Conservation (phyloP, 306 rosid species). For the Pachyrhizus erosus region DNA sequence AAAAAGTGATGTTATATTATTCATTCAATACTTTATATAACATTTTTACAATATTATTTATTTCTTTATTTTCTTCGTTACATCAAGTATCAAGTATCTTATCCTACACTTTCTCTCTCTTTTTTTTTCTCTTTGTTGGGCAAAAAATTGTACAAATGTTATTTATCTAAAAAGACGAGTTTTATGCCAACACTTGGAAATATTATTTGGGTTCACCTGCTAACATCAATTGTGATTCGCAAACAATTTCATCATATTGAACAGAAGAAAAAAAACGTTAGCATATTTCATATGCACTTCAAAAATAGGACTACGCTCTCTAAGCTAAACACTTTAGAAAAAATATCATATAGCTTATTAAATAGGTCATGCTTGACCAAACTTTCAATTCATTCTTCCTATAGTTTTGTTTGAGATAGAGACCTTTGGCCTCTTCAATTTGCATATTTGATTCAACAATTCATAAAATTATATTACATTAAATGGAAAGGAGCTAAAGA, state of each 20-base stretch:
- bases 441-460: conserved; percentile 37
- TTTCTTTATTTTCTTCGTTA: background rate
- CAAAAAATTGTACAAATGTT: background rate
- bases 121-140: too few species aligned
- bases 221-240: background rate
- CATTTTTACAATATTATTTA: background rate
- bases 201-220: background rate
- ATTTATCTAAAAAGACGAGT: background rate
- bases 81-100: background rate
- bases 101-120: background rate
- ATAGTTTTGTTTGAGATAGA: conserved; percentile 11
- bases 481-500: conserved; percentile 8
- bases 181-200: background rate
- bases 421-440: conserved; percentile 27
- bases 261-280: background rate
- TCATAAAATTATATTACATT: conserved; percentile 17
- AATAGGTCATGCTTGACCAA: conserved; percentile 4
- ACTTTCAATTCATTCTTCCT: conserved; percentile 16
- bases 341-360: background rate
- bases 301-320: background rate
- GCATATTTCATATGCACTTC: conserved; percentile 8
- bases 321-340: background rate
- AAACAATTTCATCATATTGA: background rate
- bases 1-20: too few species aligned
- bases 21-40: background rate